phyloP scores from a whole-genome alignment of 164 flowering plant genomes.

The Magnolia kwangsiensis region DNA sequence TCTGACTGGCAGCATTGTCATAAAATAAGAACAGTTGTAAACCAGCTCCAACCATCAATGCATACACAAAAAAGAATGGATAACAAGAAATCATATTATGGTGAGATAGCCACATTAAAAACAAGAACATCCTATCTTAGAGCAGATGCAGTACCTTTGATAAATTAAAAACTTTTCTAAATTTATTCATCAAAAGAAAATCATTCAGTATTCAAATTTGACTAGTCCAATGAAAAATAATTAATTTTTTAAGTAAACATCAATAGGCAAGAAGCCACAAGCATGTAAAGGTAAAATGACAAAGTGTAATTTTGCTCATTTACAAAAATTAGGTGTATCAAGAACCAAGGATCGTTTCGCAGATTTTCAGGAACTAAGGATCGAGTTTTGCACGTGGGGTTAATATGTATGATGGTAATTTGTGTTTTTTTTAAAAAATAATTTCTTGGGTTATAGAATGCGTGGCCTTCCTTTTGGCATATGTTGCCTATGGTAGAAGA shows the following conservation, averaged over 20 bases:
- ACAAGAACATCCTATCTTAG: background rate
- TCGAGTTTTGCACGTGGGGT: too few relatives aligned
- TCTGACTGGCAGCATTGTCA: conserved; percentile 50
- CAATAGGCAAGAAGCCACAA: background rate
- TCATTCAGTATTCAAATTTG: too few relatives aligned
- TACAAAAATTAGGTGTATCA: background rate
- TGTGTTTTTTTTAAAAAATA: too few relatives aligned
- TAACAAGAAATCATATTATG: background rate
- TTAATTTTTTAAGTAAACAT: too few relatives aligned
- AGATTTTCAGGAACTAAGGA: background rate
- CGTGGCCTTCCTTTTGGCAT: too few relatives aligned
- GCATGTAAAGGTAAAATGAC: background rate
- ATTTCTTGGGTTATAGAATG: too few relatives aligned
- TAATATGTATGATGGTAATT: too few relatives aligned
- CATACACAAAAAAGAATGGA: background rate
- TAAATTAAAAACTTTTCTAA: too few relatives aligned
- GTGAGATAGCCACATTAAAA: background rate
- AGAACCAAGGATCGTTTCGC: background rate
- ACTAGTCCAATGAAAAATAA: too few relatives aligned
- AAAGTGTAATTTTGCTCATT: background rate
- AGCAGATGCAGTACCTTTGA: too few relatives aligned
- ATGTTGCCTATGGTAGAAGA: too few relatives aligned
- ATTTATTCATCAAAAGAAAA: too few relatives aligned
- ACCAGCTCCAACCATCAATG: background rate
- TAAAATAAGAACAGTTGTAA: background rate